phyloP scores from a whole-genome alignment of 148 eudicot genomes.

The Fagopyrum homotropicum region DNA sequence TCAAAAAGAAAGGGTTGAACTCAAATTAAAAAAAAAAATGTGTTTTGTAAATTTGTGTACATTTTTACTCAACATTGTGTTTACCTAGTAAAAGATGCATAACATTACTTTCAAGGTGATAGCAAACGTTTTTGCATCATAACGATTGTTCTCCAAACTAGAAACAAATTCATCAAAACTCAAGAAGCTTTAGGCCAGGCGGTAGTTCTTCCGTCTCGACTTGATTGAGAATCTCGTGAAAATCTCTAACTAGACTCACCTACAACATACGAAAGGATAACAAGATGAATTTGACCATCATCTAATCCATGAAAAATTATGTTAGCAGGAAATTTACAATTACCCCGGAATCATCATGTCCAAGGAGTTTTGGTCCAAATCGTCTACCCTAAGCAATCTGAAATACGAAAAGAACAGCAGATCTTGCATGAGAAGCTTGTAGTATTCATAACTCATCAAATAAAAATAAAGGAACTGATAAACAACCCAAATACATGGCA shows the following conservation, averaged over 20 bases:
- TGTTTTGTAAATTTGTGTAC: background rate
- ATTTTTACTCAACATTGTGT: background rate
- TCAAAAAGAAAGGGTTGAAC: too few species aligned
- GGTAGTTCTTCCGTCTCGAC: conserved; percentile 68
- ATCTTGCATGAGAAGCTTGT: background rate
- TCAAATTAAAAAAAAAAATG: too few species aligned
- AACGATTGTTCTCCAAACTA: conserved; percentile 72
- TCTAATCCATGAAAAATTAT: background rate
- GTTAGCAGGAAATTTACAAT: conserved; percentile 17
- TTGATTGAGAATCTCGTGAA: conserved; percentile 76
- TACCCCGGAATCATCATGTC: conserved; percentile 89
- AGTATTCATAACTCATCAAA: background rate
- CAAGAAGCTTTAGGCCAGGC: conserved; percentile 63
- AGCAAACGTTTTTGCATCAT: conserved; percentile 77
- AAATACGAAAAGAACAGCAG: conserved; percentile 9
- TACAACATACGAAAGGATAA: conserved; percentile 18
- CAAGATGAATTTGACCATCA: background rate
- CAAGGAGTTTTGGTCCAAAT: conserved; percentile 79
- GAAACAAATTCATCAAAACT: conserved; percentile 72
- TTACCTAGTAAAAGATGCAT: conserved; percentile 26
- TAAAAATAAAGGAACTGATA: too few species aligned
- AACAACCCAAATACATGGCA: too few species aligned
- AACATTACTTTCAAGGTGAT: conserved; percentile 84
- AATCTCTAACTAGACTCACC: conserved; percentile 79
- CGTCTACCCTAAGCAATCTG: conserved; percentile 98